A percentile compares a stretch with the other conserved stretches of the same genome.
These are phyloP conservation scores for Colletotrichum caudatum DNA, from an alignment of 2,329 filamentous ascomycete genomes.

Conservation along the genomic window DNA sequence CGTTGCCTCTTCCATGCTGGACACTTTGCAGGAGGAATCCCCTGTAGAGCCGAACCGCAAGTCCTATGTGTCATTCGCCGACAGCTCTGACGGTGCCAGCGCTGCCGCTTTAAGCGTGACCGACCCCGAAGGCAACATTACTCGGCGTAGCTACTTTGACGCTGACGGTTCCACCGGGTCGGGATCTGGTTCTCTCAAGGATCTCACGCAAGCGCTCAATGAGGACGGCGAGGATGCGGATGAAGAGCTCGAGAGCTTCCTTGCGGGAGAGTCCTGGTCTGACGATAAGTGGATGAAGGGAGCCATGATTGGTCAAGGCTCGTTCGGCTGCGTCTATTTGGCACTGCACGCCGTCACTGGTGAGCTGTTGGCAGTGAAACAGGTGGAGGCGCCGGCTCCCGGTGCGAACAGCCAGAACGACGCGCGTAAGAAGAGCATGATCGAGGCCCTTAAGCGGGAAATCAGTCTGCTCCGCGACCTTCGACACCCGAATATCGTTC, in stretches of 20 bases:
- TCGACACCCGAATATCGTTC: constrained; percentile 96
- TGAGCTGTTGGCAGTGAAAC: constrained; percentile 97
- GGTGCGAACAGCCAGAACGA: constrained; percentile 85
- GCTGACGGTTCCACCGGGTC: constrained; percentile 78
- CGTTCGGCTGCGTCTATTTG: constrained; percentile 95
- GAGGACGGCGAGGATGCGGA: constrained; percentile 94
- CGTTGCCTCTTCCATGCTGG: constrained; percentile 87
- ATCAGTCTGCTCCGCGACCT: constrained; percentile 94
- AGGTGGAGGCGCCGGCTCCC: constrained; percentile 89
- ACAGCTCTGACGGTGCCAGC: constrained; percentile 76
- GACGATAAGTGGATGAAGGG: constrained; percentile 99
- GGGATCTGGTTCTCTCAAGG: constrained; percentile 79
- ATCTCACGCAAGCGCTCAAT: constrained; percentile 85
- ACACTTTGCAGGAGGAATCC: constrained; percentile 92
- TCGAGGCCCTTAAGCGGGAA: constrained; percentile 95
- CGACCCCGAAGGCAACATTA: constrained; percentile 79
- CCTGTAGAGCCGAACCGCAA: constrained; percentile 89
- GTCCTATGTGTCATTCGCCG: constrained; percentile 91
- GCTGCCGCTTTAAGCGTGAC: constrained; percentile 73
- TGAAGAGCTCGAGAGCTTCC: constrained; percentile 88
- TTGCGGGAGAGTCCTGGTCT: constrained; percentile 93
- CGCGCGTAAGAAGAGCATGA: constrained; percentile 96
- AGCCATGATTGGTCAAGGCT: constrained; percentile 94
- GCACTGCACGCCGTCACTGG: constrained; percentile 96
- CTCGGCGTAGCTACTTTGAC: constrained; percentile 85